These are phyloP conservation scores for Leishmania turanica DNA, from an alignment of 208 protist genomes.

Conservation along the genomic window DNA sequence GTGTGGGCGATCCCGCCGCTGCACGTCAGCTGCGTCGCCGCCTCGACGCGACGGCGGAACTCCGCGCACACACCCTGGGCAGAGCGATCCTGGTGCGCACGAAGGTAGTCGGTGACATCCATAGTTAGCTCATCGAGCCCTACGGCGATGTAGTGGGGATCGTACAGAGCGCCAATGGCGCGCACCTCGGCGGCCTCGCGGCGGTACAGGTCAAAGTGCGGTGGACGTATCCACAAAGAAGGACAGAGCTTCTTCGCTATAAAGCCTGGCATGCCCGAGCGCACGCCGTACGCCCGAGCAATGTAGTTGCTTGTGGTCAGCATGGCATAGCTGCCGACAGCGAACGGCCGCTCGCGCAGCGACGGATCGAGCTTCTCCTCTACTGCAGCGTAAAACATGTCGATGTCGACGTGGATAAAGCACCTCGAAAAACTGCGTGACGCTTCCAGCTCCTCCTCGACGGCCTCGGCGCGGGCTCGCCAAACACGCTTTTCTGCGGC, in stretches of 20 bases:
- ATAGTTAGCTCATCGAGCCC: conserved; percentile 82
- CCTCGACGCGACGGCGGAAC: conserved; percentile 47
- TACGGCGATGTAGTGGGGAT: conserved; percentile 62
- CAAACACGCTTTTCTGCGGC: conserved; percentile 19
- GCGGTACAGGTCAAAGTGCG: conserved; percentile 66
- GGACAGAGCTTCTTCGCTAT: conserved; percentile 89
- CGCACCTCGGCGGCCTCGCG: conserved; percentile 49
- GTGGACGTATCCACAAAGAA: conserved; percentile 64
- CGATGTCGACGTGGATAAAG: conserved; percentile 82
- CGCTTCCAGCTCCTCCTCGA: conserved; percentile 42
- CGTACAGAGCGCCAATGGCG: conserved; percentile 67
- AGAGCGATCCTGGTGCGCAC: conserved; percentile 9
- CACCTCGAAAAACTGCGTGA: conserved; percentile 41
- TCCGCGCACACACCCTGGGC: conserved; percentile 42
- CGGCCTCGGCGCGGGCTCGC: conserved; percentile 10
- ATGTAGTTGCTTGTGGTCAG: conserved; percentile 94
- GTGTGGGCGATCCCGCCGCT: conserved; percentile 79
- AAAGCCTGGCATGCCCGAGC: conserved; percentile 94
- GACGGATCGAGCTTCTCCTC: conserved; percentile 82
- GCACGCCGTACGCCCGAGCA: conserved; percentile 92
- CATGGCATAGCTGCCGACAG: conserved; percentile 91
- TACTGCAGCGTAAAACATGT: conserved; percentile 93
- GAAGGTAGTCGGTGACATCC: conserved; percentile 58
- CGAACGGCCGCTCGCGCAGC: conserved; percentile 85
- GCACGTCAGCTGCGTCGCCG: conserved; percentile 61